A percentile compares a stretch with the other conserved stretches of the same genome.
Evolutionary conservation across 164 flowering plant genomes (phyloP).

Genomic region (Vitis rupestris): DNA sequence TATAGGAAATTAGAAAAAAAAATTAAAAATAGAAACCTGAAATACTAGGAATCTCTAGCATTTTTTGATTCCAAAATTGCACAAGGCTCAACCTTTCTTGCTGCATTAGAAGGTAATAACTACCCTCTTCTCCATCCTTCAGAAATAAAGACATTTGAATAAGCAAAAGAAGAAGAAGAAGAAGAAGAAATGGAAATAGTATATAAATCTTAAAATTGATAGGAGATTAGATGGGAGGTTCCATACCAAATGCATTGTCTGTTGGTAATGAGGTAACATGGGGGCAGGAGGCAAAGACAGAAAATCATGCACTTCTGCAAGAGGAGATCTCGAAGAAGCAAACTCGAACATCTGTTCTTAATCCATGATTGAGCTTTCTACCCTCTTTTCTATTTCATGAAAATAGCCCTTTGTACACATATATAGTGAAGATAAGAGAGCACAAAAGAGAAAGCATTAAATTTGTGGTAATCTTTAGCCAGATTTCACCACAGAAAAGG

Average conservation of each 20-base stretch:
- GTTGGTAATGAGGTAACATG: not conserved
- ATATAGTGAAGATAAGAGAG: not conserved
- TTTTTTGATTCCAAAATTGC: not conserved
- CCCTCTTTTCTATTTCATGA: not conserved
- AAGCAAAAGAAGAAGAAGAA: not conserved
- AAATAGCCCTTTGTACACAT: too few species aligned
- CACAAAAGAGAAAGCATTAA: too few species aligned
- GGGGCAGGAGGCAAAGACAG: not conserved
- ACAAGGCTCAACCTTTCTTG: too few species aligned
- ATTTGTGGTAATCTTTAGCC: too few species aligned
- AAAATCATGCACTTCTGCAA: not conserved
- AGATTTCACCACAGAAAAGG: too few species aligned
- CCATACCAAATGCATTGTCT: not conserved
- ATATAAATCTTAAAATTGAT: too few species aligned
- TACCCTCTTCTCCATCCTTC: not conserved
- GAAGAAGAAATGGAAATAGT: not conserved
- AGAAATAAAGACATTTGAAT: not conserved
- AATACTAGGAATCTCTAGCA: constrained; percentile 1
- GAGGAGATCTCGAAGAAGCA: not conserved
- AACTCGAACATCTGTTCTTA: constrained; percentile 4
- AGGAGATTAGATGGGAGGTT: not conserved
- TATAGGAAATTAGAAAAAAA: too few species aligned
- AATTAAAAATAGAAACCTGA: constrained; percentile 5
- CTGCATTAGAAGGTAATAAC: not conserved
- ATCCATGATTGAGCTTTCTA: constrained; percentile 7